Evolutionary conservation across 352 stramenopile genomes (phyloP), one percentile per base, ranked within the genome.

Genomic region (Pythium utonaiense): DNA sequence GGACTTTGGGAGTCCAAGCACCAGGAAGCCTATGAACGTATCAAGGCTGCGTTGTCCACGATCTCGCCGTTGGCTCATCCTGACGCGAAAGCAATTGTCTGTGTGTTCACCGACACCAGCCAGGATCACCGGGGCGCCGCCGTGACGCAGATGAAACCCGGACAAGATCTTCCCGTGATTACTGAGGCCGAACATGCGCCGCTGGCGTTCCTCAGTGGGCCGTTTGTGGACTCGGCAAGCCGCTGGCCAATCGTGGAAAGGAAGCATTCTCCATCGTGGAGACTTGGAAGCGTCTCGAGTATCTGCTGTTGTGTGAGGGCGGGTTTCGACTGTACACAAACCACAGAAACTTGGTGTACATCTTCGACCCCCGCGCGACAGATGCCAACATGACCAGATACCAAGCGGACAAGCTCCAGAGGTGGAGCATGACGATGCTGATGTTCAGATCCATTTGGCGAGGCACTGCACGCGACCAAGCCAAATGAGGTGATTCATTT

Each of bases 401-500:
- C 38, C 60, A 70, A 56, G 69, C 55, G 0, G 55, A 73, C 64
- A 75, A 75, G 54, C 48, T 75, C 2, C 49, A 69, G 47, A 40
- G 68, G 5, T 75, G 42, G 36, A 22, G 8, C 2, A 44, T 44
- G 36, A 44, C 36, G 9, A 44, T 44, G 36, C 19, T 44, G 36
- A 44, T 44, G 36, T 44, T 44, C 36, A 21, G 36, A 21, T 21
- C 38, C 38, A 17, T 62, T 61, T 28, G 64, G 60, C 3, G 41
- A 58, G 22, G 50, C 53, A 0, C 7, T 75, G 24, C 42, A 47
- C 16, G 64, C 60, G 2, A 74, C 67, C 0, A 71, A 66, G 14
- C 70, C 68, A 0, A 79, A 79, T 16, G 63, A 82, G 28, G 4
- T 74, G 2, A 27, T 78, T 0, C 62, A 78, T 30, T 82, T 82